These are phyloP conservation scores for Cyclanthera cordifolia DNA, from an alignment of 306 rosid genomes.

Conservation along the genomic window DNA sequence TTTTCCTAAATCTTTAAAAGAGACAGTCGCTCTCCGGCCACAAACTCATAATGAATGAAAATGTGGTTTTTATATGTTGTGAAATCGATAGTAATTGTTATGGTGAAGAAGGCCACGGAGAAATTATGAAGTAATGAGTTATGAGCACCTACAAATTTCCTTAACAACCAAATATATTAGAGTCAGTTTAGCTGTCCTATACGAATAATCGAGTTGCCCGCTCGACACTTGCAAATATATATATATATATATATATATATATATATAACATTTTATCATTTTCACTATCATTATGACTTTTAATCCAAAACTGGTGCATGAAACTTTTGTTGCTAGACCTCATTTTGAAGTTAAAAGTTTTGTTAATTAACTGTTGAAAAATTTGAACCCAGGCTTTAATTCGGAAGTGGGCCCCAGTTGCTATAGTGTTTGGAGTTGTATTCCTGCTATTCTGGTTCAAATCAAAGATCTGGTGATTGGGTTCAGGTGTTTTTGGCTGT, in stretches of 20 bases:
- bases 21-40: background rate
- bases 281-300: background rate
- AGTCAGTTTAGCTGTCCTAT: too few species aligned
- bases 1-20: background rate
- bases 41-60: background rate
- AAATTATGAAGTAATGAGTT: too few species aligned
- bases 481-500: too few species aligned
- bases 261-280: too few species aligned
- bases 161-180: too few species aligned
- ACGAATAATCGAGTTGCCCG: too few species aligned
- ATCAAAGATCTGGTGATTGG: slow-evolving; percentile 73
- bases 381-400: slow-evolving; percentile 80
- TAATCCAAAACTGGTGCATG: background rate
- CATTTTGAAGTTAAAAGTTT: background rate
- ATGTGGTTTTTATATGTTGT: background rate
- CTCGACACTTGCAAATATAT: too few species aligned
- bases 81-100: too few species aligned
- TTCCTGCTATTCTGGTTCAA: slow-evolving; percentile 94
- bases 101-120: too few species aligned
- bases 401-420: slow-evolving; percentile 92
- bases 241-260: too few species aligned
- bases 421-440: slow-evolving; percentile 92
- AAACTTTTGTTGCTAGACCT: background rate
- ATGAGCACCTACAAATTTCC: too few species aligned
- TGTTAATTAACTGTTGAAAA: too few species aligned